Evolutionary conservation across 2,329 filamentous ascomycete species (phyloP), one percentile per base, ranked within the genome.

Genomic region (Pleoardoris graminearum): DNA sequence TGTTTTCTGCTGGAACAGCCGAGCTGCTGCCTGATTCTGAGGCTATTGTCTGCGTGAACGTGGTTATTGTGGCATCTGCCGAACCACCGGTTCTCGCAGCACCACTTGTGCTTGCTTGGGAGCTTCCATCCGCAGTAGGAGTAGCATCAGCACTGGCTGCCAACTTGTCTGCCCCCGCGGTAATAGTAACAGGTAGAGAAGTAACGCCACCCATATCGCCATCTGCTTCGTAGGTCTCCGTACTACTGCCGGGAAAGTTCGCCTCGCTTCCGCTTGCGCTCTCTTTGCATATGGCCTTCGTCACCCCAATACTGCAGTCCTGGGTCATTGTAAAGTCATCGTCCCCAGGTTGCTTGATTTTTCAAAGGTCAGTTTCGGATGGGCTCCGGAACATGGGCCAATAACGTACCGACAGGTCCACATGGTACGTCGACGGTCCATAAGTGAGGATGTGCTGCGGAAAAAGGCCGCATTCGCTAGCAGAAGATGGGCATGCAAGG

Each of bases 231-330:
- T 44, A 44, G n/a, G 41, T 65, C 33, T 22, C 41, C 1, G 63
- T 67, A 22, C 53, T 60, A 10, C 45, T 52, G 4, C 67, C 65
- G 2, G 66, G 65, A 35, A 56, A 58, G 37, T 68, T 68, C 1
- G 66, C 66, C 25, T 62, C 59, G 7, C 42, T 47, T n/a, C 65
- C 67, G 21, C 59, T 56, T 7, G 55, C 58, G 11, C 45, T 61
- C 36, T 65, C 56, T 38, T 50, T 58, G 59, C 67, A 70, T 14
- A 64, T 50, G 2, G 58, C 60, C 16, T 36, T 54, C 17, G 29
- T 53, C 7, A 54, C 32, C 3, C 48, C 50, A 7, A 66, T 17
- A 2, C 46, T 46, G 42, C 66, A 68, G 39, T 62, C 59, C 39
- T 53, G 51, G 11, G 56, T 66, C 14, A 53, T 50, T 8, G 61